Conservation (phyloP, 495 filamentous ascomycete species). For the Aspergillus leporis region DNA sequence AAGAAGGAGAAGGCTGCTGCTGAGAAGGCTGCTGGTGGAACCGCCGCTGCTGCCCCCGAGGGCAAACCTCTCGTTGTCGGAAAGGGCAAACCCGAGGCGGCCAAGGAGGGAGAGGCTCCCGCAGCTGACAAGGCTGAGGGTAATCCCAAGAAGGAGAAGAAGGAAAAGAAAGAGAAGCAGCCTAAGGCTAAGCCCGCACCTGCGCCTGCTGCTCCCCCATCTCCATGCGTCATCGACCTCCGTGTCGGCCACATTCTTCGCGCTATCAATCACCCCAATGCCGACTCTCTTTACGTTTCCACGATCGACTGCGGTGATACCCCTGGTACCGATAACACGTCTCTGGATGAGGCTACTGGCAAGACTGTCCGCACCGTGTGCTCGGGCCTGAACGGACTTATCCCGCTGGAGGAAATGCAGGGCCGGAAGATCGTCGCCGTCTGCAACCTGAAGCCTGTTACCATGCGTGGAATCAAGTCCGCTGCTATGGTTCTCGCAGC, state of each 20-base stretch:
- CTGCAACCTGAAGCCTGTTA: constrained; percentile 97
- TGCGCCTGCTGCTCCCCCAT: constrained; percentile 66
- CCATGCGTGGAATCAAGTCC: constrained; percentile 97
- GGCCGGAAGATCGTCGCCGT: constrained; percentile 90
- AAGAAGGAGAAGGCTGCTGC: constrained; percentile 83
- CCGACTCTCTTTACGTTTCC: constrained; percentile 91
- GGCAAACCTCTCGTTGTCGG: constrained; percentile 40
- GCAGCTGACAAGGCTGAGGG: constrained; percentile 44
- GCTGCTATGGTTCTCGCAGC: constrained; percentile 95
- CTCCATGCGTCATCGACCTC: constrained; percentile 86
- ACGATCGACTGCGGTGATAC: constrained; percentile 96
- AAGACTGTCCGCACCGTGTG: constrained; percentile 91
- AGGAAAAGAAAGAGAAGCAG: constrained; percentile 82
- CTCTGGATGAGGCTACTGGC: constrained; percentile 72
- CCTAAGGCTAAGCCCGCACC: constrained; percentile 66
- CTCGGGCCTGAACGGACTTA: constrained; percentile 89
- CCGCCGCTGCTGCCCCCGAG: constrained; percentile 41
- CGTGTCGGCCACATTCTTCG: constrained; percentile 96
- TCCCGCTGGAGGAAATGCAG: constrained; percentile 96
- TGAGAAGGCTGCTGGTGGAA: constrained; percentile 36
- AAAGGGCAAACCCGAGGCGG: constrained; percentile 51
- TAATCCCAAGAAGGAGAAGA: constrained; percentile 58
- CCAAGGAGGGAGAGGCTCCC: constrained; percentile 35
- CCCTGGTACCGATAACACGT: constrained; percentile 81
- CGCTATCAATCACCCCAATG: constrained; percentile 91